Evolutionary conservation across 176 grass and related monocot genomes (phyloP).

Genomic region (Ensete ventricosum): DNA sequence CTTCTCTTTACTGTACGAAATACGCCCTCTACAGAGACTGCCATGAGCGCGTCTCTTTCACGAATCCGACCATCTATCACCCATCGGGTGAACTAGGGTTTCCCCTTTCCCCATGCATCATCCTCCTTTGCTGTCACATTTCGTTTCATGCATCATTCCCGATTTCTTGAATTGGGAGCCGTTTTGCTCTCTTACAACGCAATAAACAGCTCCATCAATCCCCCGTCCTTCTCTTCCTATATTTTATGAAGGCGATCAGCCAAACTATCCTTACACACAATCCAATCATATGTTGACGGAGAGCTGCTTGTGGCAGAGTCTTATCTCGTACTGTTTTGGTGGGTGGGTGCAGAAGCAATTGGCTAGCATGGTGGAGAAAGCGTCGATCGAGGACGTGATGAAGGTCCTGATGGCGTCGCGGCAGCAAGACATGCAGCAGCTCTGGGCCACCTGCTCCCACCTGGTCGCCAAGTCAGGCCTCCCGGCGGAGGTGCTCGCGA

Average conservation of each 20-base stretch:
- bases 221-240: conserved; percentile 23
- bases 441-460: conserved; percentile 92
- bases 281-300: too few species aligned
- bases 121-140: too few species aligned
- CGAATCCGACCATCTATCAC: too few species aligned
- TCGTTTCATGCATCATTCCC: conserved; percentile 32
- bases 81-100: neutral
- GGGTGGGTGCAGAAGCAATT: conserved; percentile 69
- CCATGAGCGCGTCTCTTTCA: conserved; percentile 1
- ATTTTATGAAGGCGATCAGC: conserved; percentile 30
- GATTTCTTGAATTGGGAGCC: conserved; percentile 38
- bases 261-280: too few species aligned
- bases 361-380: conserved; percentile 91
- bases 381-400: conserved; percentile 99
- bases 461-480: conserved; percentile 92
- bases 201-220: neutral
- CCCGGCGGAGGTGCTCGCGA: conserved; percentile 83
- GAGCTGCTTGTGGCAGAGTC: neutral
- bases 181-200: neutral
- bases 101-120: neutral
- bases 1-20: too few species aligned
- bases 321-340: neutral
- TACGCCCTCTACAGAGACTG: neutral
- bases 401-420: conserved; percentile 88
- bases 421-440: conserved; percentile 93